phyloP scores from a whole-genome alignment of 75 land plant species.

The Isoetes taiwanensis region DNA sequence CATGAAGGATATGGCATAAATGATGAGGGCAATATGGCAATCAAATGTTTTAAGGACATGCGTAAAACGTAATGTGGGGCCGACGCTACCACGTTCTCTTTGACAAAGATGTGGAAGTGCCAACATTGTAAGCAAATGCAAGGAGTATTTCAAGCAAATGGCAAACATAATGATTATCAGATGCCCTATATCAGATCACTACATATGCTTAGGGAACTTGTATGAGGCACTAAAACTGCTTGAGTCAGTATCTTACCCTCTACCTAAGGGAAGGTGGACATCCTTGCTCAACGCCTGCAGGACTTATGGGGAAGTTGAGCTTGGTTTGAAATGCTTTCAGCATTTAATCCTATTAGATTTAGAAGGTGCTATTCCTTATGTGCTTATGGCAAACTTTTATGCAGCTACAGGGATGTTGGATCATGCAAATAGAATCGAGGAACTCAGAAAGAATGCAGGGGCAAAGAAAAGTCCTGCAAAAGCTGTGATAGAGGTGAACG shows the following conservation, averaged over 20 bases:
- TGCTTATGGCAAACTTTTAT: conserved; percentile 1
- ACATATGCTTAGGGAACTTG: not conserved
- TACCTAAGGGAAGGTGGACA: not conserved
- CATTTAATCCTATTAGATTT: not conserved
- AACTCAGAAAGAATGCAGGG: not conserved
- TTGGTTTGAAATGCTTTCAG: not conserved
- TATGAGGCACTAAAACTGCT: not conserved
- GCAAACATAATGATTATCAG: too few species aligned
- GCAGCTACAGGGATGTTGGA: not conserved
- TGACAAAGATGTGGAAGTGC: too few species aligned
- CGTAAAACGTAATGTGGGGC: too few species aligned
- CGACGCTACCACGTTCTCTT: too few species aligned
- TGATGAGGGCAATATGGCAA: too few species aligned
- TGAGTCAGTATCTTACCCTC: not conserved
- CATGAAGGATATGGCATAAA: too few species aligned
- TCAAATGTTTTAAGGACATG: too few species aligned
- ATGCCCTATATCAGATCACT: too few species aligned
- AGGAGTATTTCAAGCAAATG: too few species aligned
- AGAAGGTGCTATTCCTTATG: not conserved
- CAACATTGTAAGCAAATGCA: too few species aligned
- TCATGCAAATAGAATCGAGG: not conserved
- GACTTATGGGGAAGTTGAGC: not conserved
- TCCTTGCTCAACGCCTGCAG: conserved; percentile 6
- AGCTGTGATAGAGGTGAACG: not conserved
- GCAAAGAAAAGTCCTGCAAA: not conserved